Base-by-base conservation (phyloP, 2,329 filamentous ascomycete species). In the Colletotrichum tropicicola region DNA sequence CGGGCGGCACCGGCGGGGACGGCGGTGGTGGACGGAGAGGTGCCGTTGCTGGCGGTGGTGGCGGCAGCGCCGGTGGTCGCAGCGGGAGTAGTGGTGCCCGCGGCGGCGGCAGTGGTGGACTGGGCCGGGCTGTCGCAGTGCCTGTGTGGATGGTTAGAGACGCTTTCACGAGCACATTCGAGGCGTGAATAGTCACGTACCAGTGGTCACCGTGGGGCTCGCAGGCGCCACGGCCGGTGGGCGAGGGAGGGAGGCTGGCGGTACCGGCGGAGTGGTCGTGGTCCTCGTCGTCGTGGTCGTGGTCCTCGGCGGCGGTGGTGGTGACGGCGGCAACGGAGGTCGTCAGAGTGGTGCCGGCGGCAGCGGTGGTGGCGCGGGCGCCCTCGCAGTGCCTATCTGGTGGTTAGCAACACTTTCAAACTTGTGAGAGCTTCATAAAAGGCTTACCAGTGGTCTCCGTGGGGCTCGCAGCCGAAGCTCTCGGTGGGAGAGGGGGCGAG, bases 201-300 rank as follows among this genome's bases (percentile, higher is more conserved):
- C 77, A 81, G 71, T 81, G 79, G 66, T 82, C 79, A 9, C 73
- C 75, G 53, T 81, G 78, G 10, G 78, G 68, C 39, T 75, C 70
- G 65, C 79, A 81, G 27, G 73, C 73, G 5, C 71, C 61, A 7
- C 73, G 74, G 35, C 80, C 74, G 54, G 76, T 79, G 6, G 76
- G 75, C n/a, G 73, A 75, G 4, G 76, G 74, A 21, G 71, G 58
- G 4, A 76, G 62, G 12, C 13, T 68, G 25, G 43, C 70, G n/a
- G 69, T 68, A n/a, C 68, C 69, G 9, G 56, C 39, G 21, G 53
- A 39, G 17, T 69, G 43, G 28, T 60, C 57, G 17, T 62, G 27
- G 54, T 69, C n/a, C 1, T 49, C 48, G 41, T 60, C 27, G 6
- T 60, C 27, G 17, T 61, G 19, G 32, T 52, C 17, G 5, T 52